These are phyloP conservation scores for Iris macrosiphon DNA, from an alignment of 106 monocot species.

Conservation along the genomic window DNA sequence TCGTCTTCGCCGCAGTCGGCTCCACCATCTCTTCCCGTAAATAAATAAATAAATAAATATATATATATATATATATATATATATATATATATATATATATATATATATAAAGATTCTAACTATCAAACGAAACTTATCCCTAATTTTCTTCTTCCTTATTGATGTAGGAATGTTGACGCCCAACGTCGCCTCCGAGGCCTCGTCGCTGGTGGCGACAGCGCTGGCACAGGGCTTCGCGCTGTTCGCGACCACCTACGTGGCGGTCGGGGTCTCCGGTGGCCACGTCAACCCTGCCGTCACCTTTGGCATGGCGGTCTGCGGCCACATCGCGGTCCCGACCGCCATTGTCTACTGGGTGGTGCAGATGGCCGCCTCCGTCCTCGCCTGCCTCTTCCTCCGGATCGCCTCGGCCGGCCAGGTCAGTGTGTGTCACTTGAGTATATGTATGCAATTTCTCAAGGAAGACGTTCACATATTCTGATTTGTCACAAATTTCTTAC, in stretches of 20 bases:
- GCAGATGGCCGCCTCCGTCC: conserved; percentile 51
- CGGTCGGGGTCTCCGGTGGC: conserved; percentile 63
- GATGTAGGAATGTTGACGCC: conserved; percentile 74
- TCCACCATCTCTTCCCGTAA: conserved; percentile 65
- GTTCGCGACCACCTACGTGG: conserved; percentile 53
- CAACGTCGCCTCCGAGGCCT: conserved; percentile 41
- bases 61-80: too few relatives aligned
- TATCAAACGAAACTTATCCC: too few relatives aligned
- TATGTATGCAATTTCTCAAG: too few relatives aligned
- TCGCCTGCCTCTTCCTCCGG: conserved; percentile 78
- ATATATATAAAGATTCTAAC: too few relatives aligned
- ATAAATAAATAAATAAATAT: too few relatives aligned
- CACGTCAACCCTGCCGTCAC: conserved; percentile 83
- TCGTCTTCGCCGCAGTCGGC: conserved; percentile 66
- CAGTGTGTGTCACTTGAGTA: too few relatives aligned
- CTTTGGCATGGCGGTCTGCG: conserved; percentile 52
- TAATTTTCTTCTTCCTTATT: too few relatives aligned
- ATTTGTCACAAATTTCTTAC: too few relatives aligned
- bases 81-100: too few relatives aligned
- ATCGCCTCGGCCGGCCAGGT: conserved; percentile 73
- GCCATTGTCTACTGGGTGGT: conserved; percentile 66
- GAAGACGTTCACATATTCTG: too few relatives aligned
- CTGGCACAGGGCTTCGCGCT: conserved; percentile 57
- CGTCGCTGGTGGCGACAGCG: conserved; percentile 58
- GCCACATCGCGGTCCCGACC: conserved; percentile 42